Percentiles rank a stretch among this genome's conserved stretches.
Evolutionary conservation across 805 yeast genomes (phyloP).

Genomic region (Metschnikowia picachoensis): DNA sequence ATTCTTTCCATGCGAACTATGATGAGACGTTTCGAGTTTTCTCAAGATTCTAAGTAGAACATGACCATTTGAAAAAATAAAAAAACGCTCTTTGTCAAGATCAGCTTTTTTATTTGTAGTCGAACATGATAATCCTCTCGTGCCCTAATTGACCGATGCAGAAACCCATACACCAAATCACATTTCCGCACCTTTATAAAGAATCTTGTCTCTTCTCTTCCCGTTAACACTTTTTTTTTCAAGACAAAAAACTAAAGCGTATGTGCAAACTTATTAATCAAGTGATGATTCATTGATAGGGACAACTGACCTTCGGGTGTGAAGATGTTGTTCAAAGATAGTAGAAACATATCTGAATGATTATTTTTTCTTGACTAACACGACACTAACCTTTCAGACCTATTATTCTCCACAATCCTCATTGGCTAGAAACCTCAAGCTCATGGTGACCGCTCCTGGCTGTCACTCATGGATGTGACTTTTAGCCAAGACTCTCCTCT

Average conservation of each 20-base stretch:
- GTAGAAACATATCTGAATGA: conserved; percentile 16
- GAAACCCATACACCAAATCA: not conserved
- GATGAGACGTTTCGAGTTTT: no score
- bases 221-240: not conserved
- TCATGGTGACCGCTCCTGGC: no score
- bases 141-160: not conserved
- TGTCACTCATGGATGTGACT: no score
- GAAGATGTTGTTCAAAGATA: conserved; percentile 19
- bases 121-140: not conserved
- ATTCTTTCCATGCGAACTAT: no score
- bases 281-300: conserved; percentile 20
- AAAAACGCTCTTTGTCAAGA: no score
- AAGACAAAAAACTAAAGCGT: not conserved
- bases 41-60: no score
- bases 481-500: no score
- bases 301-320: conserved; percentile 22
- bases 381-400: not conserved
- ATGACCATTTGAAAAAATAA: no score
- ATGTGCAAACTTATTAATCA: conserved; percentile 4
- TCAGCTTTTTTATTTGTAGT: no score
- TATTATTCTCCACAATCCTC: no score
- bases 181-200: not conserved
- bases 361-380: not conserved
- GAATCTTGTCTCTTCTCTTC: not conserved
- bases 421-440: no score